Evolutionary conservation across 1,284 basidiomycete genomes (phyloP).

Genomic region (Tylopilus sp.): DNA sequence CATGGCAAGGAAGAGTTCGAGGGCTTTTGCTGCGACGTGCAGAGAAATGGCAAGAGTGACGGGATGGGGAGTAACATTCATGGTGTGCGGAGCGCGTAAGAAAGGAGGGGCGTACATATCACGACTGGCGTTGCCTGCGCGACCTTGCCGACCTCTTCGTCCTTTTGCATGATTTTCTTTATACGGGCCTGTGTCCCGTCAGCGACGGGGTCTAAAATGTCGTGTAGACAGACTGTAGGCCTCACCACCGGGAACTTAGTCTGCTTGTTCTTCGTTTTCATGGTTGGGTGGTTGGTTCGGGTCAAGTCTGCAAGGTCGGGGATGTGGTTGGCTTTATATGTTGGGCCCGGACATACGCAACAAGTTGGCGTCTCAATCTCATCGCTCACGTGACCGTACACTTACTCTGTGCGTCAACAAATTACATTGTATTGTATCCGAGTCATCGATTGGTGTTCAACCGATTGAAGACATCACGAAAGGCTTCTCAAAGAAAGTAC

Average conservation of each 20-base stretch:
- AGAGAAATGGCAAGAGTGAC: not conserved
- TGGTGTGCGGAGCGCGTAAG: constrained; percentile 15
- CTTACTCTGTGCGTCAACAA: too few species aligned
- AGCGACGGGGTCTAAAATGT: not conserved
- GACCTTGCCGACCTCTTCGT: constrained; percentile 99
- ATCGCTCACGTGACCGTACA: not conserved
- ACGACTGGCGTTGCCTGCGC: constrained; percentile 96
- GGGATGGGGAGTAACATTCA: constrained; percentile 1
- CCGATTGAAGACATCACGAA: too few species aligned
- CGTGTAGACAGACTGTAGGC: constrained; percentile 16
- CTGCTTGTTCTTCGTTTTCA: constrained; percentile 85
- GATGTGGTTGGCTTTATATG: not conserved
- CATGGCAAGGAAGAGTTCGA: constrained; percentile 90
- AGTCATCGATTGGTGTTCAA: too few species aligned
- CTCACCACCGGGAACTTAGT: constrained; percentile 81
- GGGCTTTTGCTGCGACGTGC: constrained; percentile 78
- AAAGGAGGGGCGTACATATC: constrained; percentile 73
- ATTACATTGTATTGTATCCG: not conserved
- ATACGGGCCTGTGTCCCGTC: constrained; percentile 74
- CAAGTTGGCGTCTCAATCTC: not conserved
- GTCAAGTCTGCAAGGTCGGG: not conserved
- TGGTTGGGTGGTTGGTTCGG: constrained; percentile 24
- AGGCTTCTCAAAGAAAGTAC: too few species aligned
- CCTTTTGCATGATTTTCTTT: constrained; percentile 99
- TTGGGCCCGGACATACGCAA: constrained; percentile 9